Conservation (phyloP, 75 land plant genomes). For the Adiantum capillusveneris region DNA sequence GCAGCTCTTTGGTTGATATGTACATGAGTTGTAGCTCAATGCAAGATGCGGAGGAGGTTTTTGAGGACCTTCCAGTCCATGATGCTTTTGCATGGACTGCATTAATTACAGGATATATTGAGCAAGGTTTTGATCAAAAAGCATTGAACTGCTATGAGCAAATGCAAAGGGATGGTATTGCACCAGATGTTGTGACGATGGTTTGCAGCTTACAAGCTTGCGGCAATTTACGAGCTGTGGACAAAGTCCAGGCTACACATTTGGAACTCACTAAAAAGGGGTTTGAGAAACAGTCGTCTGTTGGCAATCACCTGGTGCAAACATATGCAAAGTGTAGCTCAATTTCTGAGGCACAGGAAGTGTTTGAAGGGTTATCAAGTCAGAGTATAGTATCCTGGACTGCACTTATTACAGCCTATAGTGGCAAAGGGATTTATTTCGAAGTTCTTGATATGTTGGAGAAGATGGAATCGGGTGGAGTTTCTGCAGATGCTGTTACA, state of each 20-base stretch:
- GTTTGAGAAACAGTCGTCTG: slow-evolving; percentile 13
- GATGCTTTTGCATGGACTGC: slow-evolving; percentile 23
- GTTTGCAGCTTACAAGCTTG: slow-evolving; percentile 27
- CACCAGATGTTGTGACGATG: slow-evolving; percentile 23
- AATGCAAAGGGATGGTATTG: slow-evolving; percentile 11
- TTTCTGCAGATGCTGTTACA: slow-evolving; percentile 28
- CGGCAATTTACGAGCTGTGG: slow-evolving; percentile 13
- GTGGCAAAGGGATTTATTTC: slow-evolving; percentile 14
- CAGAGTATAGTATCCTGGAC: slow-evolving; percentile 35
- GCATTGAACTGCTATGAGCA: slow-evolving; percentile 6
- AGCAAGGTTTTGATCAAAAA: not conserved
- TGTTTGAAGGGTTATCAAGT: slow-evolving; percentile 17
- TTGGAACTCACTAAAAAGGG: slow-evolving; percentile 9
- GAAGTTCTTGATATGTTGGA: slow-evolving; percentile 28
- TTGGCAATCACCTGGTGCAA: slow-evolving; percentile 30
- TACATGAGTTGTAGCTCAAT: slow-evolving; percentile 14
- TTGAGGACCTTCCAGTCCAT: slow-evolving; percentile 11
- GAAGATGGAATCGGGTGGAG: slow-evolving; percentile 31
- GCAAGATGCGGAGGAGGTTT: slow-evolving; percentile 8
- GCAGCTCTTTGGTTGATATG: slow-evolving; percentile 10
- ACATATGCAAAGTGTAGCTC: slow-evolving; percentile 40
- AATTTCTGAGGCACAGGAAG: slow-evolving; percentile 22
- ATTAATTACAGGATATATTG: slow-evolving; percentile 13
- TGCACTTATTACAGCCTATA: slow-evolving; percentile 36
- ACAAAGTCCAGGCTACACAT: slow-evolving; percentile 21